phyloP scores from a whole-genome alignment of 768 basidiomycete species.

The Kwoniella dejecticola region DNA sequence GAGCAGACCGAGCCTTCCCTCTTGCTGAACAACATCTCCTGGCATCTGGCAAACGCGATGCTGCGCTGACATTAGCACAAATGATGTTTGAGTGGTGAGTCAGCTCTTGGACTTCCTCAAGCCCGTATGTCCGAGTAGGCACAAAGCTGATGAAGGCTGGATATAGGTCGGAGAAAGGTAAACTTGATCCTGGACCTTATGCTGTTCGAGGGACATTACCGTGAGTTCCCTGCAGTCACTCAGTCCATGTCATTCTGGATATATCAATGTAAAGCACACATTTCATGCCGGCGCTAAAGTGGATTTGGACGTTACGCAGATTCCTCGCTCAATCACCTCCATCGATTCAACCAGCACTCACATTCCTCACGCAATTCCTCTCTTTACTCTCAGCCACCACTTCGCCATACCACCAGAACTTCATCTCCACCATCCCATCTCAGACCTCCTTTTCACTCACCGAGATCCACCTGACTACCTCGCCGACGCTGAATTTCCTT shows the following conservation, averaged over 20 bases:
- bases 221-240: no score
- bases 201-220: slow-evolving; percentile 83
- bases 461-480: slow-evolving; percentile 74
- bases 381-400: slow-evolving; percentile 62
- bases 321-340: slow-evolving; percentile 72
- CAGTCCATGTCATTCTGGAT: no score
- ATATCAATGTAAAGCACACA: neutral
- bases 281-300: neutral
- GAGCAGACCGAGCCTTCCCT: slow-evolving; percentile 71
- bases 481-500: slow-evolving; percentile 78
- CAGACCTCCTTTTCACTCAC: slow-evolving; percentile 27
- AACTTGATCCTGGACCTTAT: slow-evolving; percentile 70
- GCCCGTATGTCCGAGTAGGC: neutral
- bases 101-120: neutral
- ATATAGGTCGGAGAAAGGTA: slow-evolving; percentile 48
- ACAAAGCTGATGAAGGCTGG: neutral
- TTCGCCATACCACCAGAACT: slow-evolving; percentile 53
- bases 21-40: slow-evolving; percentile 80
- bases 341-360: slow-evolving; percentile 87
- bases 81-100: slow-evolving; percentile 78
- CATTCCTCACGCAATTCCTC: slow-evolving; percentile 82
- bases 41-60: slow-evolving; percentile 82
- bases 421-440: slow-evolving; percentile 50
- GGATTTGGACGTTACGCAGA: slow-evolving; percentile 23
- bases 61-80: slow-evolving; percentile 79